Percentiles rank a stretch among this genome's conserved stretches.
Evolutionary conservation across 441 rosid species (phyloP).

Genomic region (Arabidopsis hybrid): DNA sequence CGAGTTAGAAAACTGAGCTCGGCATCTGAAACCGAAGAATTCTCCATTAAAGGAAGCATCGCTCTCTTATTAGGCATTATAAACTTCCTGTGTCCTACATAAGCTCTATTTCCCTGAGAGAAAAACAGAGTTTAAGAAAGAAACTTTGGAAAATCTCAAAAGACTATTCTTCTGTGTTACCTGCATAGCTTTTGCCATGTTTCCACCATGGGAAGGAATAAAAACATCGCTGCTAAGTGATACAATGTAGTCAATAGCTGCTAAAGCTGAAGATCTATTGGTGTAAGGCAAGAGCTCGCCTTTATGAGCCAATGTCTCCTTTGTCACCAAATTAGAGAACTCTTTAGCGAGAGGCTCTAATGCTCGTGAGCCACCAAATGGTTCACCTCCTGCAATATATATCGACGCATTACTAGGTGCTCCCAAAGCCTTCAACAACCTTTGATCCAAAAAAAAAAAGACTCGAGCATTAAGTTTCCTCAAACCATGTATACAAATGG

Average conservation of each 20-base stretch:
- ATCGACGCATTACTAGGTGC: conserved; percentile 61
- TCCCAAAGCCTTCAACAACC: conserved; percentile 77
- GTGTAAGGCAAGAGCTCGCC: conserved; percentile 67
- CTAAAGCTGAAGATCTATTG: conserved; percentile 70
- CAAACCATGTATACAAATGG: background rate
- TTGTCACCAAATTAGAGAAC: conserved; percentile 64
- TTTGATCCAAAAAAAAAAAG: conserved; percentile 22
- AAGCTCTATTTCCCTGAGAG: conserved; percentile 75
- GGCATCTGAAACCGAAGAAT: conserved; percentile 54
- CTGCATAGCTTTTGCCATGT: conserved; percentile 81
- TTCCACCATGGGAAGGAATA: conserved; percentile 85
- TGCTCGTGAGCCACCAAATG: conserved; percentile 71
- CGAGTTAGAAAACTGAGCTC: conserved; percentile 61
- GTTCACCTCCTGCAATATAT: conserved; percentile 78
- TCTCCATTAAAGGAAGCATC: conserved; percentile 66
- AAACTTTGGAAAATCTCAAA: background rate
- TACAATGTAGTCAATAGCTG: conserved; percentile 81
- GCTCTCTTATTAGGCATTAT: conserved; percentile 79
- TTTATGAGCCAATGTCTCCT: conserved; percentile 61
- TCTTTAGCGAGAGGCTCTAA: conserved; percentile 60
- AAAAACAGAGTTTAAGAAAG: background rate
- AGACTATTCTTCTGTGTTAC: conserved; percentile 33
- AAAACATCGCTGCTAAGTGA: conserved; percentile 78
- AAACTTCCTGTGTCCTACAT: conserved; percentile 75
- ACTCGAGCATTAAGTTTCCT: background rate